Percentiles rank a stretch among this genome's conserved stretches.
Evolutionary conservation across 768 basidiomycete species (phyloP).

Genomic region (Amyloporia xantha): DNA sequence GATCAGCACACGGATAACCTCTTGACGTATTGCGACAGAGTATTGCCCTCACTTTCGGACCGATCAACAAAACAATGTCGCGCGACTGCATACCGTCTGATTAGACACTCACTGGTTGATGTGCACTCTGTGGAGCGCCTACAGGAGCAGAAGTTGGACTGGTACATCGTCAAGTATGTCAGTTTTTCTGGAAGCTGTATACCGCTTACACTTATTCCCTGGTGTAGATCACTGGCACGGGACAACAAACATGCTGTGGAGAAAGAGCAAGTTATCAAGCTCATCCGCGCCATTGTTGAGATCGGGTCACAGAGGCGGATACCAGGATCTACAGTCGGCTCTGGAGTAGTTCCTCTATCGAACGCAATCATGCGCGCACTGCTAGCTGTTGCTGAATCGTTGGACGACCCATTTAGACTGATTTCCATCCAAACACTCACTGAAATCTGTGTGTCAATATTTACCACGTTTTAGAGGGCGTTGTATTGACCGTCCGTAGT

Average conservation of each 20-base stretch:
- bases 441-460: conserved; percentile 67
- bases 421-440: conserved; percentile 82
- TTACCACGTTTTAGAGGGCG: not conserved
- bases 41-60: conserved; percentile 77
- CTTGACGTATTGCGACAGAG: conserved; percentile 36
- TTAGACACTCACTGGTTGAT: conserved; percentile 76
- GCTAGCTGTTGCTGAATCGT: conserved; percentile 89
- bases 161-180: conserved; percentile 85
- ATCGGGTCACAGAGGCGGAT: conserved; percentile 57
- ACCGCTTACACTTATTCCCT: conserved; percentile 2
- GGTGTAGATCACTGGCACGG: conserved; percentile 67
- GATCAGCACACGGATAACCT: not conserved
- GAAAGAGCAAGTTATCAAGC: conserved; percentile 88
- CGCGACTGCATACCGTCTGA: conserved; percentile 75
- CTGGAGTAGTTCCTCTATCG: conserved; percentile 54
- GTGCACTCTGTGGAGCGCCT: conserved; percentile 60
- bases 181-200: no score
- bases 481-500: conserved; percentile 39
- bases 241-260: conserved; percentile 80
- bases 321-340: conserved; percentile 32
- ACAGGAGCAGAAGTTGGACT: conserved; percentile 64
- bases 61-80: conserved; percentile 63
- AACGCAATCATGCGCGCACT: conserved; percentile 79
- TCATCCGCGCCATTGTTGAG: conserved; percentile 78
- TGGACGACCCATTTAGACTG: conserved; percentile 81